phyloP scores from a whole-genome alignment of 2,329 filamentous ascomycete genomes.

The Neofusicoccum umdonicola region DNA sequence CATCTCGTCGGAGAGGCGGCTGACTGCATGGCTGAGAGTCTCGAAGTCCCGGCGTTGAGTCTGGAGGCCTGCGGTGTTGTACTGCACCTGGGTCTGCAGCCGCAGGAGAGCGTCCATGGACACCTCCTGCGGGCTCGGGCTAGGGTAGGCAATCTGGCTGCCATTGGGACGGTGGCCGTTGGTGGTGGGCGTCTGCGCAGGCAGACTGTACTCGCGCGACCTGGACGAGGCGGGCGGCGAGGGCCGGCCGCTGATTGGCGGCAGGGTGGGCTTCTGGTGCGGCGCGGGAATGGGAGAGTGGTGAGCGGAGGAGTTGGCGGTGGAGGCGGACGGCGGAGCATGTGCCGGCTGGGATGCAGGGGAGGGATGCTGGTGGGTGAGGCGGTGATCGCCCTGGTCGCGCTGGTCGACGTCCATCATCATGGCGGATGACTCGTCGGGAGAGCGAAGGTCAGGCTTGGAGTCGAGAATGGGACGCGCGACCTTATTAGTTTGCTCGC shows the following conservation, averaged over 20 bases:
- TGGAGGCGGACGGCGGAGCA: constrained; percentile 22
- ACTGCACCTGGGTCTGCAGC: constrained; percentile 49
- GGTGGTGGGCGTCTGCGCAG: constrained; percentile 19
- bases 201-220: constrained; percentile 23
- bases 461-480: constrained; percentile 20
- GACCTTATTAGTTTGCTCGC: constrained; percentile 26
- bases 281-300: constrained; percentile 19
- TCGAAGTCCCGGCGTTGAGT: constrained; percentile 37
- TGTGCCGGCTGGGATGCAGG: constrained; percentile 20
- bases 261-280: constrained; percentile 5
- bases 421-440: constrained; percentile 15
- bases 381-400: constrained; percentile 20
- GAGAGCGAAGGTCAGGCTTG: constrained; percentile 1
- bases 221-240: constrained; percentile 22
- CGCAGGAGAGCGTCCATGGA: constrained; percentile 43
- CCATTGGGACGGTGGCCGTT: constrained; percentile 25
- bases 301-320: constrained; percentile 21
- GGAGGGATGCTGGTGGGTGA: constrained; percentile 21
- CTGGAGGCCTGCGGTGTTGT: constrained; percentile 40
- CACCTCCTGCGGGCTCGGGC: constrained; percentile 31
- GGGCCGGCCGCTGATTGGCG: constrained; percentile 17
- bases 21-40: constrained; percentile 40
- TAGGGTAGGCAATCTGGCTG: constrained; percentile 22
- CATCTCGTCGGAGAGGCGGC: constrained; percentile 42
- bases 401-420: constrained; percentile 27